Evolutionary conservation across 164 flowering plant genomes (phyloP), one percentile per base, ranked within the genome.

Genomic region (Liquidambar formosana): DNA sequence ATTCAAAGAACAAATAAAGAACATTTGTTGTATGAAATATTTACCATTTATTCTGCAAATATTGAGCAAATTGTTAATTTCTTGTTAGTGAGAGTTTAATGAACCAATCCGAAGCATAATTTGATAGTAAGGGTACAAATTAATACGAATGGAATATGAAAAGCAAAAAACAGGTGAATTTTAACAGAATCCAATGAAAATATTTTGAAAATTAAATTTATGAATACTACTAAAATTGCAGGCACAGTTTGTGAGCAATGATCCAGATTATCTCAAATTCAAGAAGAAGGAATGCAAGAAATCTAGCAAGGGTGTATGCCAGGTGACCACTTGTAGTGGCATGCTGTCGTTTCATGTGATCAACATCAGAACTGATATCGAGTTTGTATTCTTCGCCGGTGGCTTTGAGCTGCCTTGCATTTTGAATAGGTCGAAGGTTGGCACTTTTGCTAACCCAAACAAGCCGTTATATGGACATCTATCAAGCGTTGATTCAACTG

Each of bases 321-420:
- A 47, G 18, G 9, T 75, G 14, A 46, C 23, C 2, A 88, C 94
- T 4, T 93, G 97, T 77, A 77, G 81, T 12, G 94, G 82, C 15
- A 67, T 93, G 0, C 1, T 93, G 10, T 61, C 69, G 1, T 93
- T 93, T 57, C 96, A 89, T 71, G 91, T 88, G 6, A 61, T 94
- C 45, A 94, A 94, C 82, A 81, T 93, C 57, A 77, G 98, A 66
- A 91, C 95, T 0, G 91, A 89, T 65, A 83, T 93, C 33, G 85
- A 85, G 47, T 90, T 94, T 44, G 90, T 88, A 68, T 62, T 88
- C 64, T 90, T 94, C 44, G 71, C 75, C 6, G 90, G 83, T 8
- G 96, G 97, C 9, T 94, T 94, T 43, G 57, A 33, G 0, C 76
- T 83, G 0, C 97, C 98, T 38, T 91, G 96, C 77, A 51, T 90